A percentile compares a stretch with the other conserved stretches of the same genome.
phyloP scores from a whole-genome alignment of 2,329 filamentous ascomycete species.

The Talaromyces funiculosus region DNA sequence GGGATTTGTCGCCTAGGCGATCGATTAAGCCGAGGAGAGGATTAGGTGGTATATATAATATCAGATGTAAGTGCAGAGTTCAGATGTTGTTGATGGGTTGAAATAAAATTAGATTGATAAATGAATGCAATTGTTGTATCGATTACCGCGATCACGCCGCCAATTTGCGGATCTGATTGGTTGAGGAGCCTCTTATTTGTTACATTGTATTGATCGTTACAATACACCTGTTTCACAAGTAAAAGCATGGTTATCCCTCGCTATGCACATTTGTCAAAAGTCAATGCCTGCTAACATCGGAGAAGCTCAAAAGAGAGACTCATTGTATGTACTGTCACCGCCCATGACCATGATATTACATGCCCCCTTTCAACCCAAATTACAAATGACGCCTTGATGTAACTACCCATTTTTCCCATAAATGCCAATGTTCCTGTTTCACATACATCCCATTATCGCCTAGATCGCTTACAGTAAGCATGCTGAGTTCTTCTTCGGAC shows the following conservation, averaged over 20 bases:
- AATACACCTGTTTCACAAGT: not conserved
- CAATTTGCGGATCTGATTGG: not conserved
- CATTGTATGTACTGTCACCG: not conserved
- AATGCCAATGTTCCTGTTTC: constrained; percentile 25
- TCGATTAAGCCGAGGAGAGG: not conserved
- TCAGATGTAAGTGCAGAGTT: not conserved
- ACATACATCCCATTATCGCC: constrained; percentile 34
- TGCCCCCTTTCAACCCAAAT: not conserved
- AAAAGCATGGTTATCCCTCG: not conserved
- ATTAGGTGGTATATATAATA: not conserved
- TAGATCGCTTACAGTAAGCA: constrained; percentile 28
- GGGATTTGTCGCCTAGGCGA: not conserved
- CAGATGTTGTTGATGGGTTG: not conserved
- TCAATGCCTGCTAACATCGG: not conserved
- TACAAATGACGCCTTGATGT: constrained; percentile 17
- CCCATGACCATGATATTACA: not conserved
- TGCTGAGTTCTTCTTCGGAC: constrained; percentile 22
- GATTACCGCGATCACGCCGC: not conserved
- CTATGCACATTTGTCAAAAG: not conserved
- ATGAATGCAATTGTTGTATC: not conserved
- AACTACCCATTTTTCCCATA: constrained; percentile 38
- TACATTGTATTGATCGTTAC: not conserved
- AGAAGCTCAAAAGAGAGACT: not conserved
- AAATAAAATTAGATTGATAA: no score
- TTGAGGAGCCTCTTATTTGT: not conserved